Evolutionary conservation across 2,329 filamentous ascomycete genomes (phyloP), one percentile per base, ranked within the genome.

Genomic region (Metarhizium anisopliae): DNA sequence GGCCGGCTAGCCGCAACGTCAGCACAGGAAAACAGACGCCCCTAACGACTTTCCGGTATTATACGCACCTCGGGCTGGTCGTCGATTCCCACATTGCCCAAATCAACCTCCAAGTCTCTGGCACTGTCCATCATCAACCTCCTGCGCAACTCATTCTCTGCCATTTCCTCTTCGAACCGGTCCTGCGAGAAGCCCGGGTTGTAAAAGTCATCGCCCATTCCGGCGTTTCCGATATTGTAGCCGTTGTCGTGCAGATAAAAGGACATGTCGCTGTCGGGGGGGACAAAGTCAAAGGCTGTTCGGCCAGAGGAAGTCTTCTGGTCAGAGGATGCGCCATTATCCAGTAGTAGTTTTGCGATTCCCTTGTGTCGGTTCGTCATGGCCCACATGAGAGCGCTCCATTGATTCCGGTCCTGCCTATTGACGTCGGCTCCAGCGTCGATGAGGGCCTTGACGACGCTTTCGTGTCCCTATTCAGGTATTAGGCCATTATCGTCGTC

Each of bases 61-160:
- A 29, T 30, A 61, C 80, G 64, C 74, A 91, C 90, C 77, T 97
- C 94, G 53, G 92, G 90, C 66, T 95, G 88, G 69, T 99, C 94
- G 67, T 99, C 94, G 64, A 99, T 86, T 35, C 94, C 94, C 56
- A 99, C 83, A 64, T 96, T 99, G 13, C 93, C 94, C 55, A 99
- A 73, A 66, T 99, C 94, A 47, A 99, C 94, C 70, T 99, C 94
- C 40, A 99, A 77, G 69, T 99, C 96, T 61, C 95, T 87, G 6
- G 94, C 93, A 67, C 94, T 99, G 69, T 99, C 94, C 93, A 97
- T 96, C 91, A 99, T 96, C 86, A 99, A 92, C 36, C 94, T 84
- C 60, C 93, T 83, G 67, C 93, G 90, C 82, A 96, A 84, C 71
- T 97, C 94, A 63, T 90, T 96, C 70, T 99, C 94, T 3, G 92